Conservation (phyloP, 2,329 filamentous ascomycete species). For the Cladosporium sp. region DNA sequence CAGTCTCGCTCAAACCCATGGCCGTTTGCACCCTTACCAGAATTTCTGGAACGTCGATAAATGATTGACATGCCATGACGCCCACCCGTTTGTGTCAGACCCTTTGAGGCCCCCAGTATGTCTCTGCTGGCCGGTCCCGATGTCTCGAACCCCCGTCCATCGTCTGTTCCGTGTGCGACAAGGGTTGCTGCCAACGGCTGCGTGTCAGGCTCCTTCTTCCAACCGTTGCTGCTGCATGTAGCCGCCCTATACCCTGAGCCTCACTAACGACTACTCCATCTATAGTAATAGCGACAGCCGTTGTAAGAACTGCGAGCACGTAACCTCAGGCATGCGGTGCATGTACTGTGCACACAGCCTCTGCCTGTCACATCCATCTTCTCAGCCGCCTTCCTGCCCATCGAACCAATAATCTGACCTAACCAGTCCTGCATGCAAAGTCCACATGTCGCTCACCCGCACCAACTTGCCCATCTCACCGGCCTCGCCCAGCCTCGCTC, state of each 20-base stretch:
- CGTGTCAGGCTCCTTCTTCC: not conserved
- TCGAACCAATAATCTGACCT: not conserved
- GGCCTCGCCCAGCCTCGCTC: slow-evolving; percentile 11
- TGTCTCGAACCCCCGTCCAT: not conserved
- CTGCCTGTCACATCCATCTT: not conserved
- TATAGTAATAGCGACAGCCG: not conserved
- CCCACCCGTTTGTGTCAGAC: not conserved
- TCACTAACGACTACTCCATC: not conserved
- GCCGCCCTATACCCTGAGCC: not conserved
- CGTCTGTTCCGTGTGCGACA: not conserved
- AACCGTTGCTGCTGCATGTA: not conserved
- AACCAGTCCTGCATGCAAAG: not conserved
- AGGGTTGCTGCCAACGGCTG: not conserved
- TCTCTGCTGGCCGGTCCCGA: not conserved
- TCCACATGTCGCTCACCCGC: not conserved
- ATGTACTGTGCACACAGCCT: not conserved
- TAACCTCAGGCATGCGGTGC: not conserved
- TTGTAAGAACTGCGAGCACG: not conserved
- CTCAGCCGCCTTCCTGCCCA: not conserved
- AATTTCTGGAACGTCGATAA: slow-evolving; percentile 1
- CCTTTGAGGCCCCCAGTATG: not conserved
- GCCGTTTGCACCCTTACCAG: not conserved
- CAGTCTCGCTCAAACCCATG: not conserved
- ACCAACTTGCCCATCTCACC: not conserved
- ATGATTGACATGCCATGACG: slow-evolving; percentile 5